phyloP scores from a whole-genome alignment of 2,329 filamentous ascomycete genomes.

The Harringtonia aguacate region DNA sequence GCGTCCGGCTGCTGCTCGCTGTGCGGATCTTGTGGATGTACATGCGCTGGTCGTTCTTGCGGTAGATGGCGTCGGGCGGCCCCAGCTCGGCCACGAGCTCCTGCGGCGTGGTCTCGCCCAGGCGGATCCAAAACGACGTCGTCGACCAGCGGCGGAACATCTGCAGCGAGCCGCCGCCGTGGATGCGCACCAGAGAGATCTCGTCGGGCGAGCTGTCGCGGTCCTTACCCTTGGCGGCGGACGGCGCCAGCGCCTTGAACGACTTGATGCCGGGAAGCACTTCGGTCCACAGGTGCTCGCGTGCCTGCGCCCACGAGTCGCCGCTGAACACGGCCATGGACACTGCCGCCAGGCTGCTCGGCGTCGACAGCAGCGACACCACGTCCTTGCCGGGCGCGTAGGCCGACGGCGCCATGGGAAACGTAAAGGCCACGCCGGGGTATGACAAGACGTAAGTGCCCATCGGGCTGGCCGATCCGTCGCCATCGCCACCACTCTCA shows the following conservation, averaged over 20 bases:
- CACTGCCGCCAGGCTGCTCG: slow-evolving; percentile 62
- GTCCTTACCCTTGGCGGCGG: slow-evolving; percentile 55
- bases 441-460: slow-evolving; percentile 90
- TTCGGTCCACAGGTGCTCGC: slow-evolving; percentile 66
- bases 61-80: slow-evolving; percentile 86
- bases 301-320: slow-evolving; percentile 78
- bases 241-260: slow-evolving; percentile 46
- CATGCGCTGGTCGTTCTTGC: slow-evolving; percentile 80
- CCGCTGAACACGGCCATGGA: slow-evolving; percentile 90
- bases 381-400: slow-evolving; percentile 74
- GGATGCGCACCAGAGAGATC: slow-evolving; percentile 67
- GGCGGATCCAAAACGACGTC: slow-evolving; percentile 49
- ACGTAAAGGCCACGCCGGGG: slow-evolving; percentile 87
- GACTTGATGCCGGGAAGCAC: slow-evolving; percentile 64
- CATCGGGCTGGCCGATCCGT: slow-evolving; percentile 35
- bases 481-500: slow-evolving; percentile 16
- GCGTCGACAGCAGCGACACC: slow-evolving; percentile 72
- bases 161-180: slow-evolving; percentile 70
- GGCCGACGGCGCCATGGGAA: slow-evolving; percentile 61
- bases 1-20: slow-evolving; percentile 37
- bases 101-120: slow-evolving; percentile 85
- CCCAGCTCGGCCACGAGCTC: slow-evolving; percentile 85
- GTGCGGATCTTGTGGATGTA: slow-evolving; percentile 65
- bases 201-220: slow-evolving; percentile 79
- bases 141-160: slow-evolving; percentile 58